These are phyloP conservation scores for Arthrinium puccinioides DNA, from an alignment of 2,329 filamentous ascomycete genomes.

Conservation along the genomic window DNA sequence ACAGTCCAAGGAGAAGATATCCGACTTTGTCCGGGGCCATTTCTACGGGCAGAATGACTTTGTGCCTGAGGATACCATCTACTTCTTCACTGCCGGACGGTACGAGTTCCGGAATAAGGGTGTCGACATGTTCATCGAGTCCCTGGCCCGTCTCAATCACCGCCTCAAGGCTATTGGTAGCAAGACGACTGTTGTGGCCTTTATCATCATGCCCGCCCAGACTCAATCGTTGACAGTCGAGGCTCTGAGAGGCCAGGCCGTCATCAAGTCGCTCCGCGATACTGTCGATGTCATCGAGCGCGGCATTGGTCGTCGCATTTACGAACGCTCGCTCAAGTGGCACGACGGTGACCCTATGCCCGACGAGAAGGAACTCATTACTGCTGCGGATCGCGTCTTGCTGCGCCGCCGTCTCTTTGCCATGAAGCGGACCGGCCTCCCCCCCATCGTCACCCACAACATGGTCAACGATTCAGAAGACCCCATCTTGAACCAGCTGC, in stretches of 20 bases:
- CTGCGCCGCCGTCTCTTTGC: conserved; percentile 87
- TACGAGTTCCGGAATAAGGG: conserved; percentile 99
- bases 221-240: conserved; percentile 93
- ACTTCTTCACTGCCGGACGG: conserved; percentile 93
- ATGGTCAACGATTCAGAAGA: conserved; percentile 94
- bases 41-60: conserved; percentile 99
- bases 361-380: conserved; percentile 94
- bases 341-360: conserved; percentile 89
- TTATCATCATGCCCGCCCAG: conserved; percentile 98
- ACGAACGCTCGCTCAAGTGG: conserved; percentile 91
- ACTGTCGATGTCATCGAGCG: conserved; percentile 89
- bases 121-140: conserved; percentile 99
- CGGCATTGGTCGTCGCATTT: conserved; percentile 87
- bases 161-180: conserved; percentile 77
- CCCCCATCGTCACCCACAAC: conserved; percentile 97
- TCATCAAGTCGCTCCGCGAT: conserved; percentile 92
- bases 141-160: conserved; percentile 88
- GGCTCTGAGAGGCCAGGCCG: conserved; percentile 90
- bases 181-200: conserved; percentile 91
- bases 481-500: conserved; percentile 90
- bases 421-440: conserved; percentile 87
- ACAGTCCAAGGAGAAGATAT: conserved; percentile 94
- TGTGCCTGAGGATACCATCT: conserved; percentile 91
- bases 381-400: conserved; percentile 84
- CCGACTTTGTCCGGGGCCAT: conserved; percentile 95